phyloP scores from a whole-genome alignment of 495 filamentous ascomycete genomes.

The Viridothelium virens region DNA sequence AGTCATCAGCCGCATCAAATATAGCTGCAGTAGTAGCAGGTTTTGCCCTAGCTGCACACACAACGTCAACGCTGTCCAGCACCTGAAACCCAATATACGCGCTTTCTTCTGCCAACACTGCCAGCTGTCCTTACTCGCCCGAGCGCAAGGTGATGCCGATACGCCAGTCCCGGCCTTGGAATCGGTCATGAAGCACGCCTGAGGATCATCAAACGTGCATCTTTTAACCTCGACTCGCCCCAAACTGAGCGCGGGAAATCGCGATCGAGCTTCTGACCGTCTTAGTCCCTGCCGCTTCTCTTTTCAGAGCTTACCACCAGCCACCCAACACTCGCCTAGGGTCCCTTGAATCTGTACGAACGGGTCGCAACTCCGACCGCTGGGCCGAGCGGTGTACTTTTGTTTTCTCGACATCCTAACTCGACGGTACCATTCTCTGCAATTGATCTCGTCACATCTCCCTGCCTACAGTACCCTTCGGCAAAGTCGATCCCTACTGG shows the following conservation, averaged over 20 bases:
- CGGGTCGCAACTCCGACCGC: background rate
- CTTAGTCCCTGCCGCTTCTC: background rate
- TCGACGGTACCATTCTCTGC: constrained; percentile 1
- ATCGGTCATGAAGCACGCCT: background rate
- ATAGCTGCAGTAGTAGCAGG: background rate
- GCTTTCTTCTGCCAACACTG: background rate
- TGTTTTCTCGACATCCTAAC: background rate
- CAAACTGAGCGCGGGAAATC: background rate
- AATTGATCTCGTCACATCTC: background rate
- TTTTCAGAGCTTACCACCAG: background rate
- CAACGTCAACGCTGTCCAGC: background rate
- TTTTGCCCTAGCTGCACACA: background rate
- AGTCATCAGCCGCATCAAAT: background rate
- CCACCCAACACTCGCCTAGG: background rate
- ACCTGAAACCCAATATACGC: background rate
- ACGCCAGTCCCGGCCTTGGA: background rate
- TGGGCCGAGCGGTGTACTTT: background rate
- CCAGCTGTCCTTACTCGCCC: background rate
- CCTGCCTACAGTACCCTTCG: too few species aligned
- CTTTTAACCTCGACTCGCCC: background rate
- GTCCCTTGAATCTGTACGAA: background rate
- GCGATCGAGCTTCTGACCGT: background rate
- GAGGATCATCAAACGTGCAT: too few species aligned
- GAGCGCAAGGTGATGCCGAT: background rate
- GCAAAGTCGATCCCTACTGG: too few species aligned